A percentile compares a stretch with the other conserved stretches of the same genome.
phyloP scores from a whole-genome alignment of 306 rosid genomes.

The Vicia villosa region DNA sequence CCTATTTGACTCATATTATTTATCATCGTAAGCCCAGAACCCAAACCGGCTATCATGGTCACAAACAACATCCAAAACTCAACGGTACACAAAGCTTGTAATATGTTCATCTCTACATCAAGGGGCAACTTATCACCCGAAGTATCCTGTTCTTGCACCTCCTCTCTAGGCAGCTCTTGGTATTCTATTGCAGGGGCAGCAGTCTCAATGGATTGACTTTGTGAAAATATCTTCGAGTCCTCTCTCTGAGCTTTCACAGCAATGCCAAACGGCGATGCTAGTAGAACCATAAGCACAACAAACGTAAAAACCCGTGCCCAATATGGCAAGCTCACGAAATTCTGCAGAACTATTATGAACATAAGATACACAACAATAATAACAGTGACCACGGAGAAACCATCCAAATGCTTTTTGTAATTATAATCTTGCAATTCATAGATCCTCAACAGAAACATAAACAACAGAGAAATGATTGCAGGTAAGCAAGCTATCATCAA shows the following conservation, averaged over 20 bases:
- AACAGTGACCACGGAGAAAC: constrained; percentile 58
- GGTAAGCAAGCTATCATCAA: constrained; percentile 79
- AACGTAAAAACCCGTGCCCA: constrained; percentile 49
- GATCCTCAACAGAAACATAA: constrained; percentile 73
- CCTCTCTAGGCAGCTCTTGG: constrained; percentile 52
- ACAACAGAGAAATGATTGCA: constrained; percentile 45
- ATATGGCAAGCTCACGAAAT: constrained; percentile 48
- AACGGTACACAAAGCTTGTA: constrained; percentile 61
- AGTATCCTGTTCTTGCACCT: constrained; percentile 29
- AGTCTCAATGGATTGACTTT: constrained; percentile 24
- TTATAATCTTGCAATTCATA: constrained; percentile 42
- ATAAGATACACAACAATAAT: constrained; percentile 67
- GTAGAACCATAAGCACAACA: constrained; percentile 54
- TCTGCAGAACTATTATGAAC: constrained; percentile 57
- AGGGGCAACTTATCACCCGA: constrained; percentile 32
- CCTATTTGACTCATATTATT: constrained; percentile 93
- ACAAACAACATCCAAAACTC: constrained; percentile 82
- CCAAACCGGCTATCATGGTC: constrained; percentile 82
- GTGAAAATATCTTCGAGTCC: constrained; percentile 31
- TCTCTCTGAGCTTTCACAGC: constrained; percentile 60
- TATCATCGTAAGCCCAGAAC: constrained; percentile 73
- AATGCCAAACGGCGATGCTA: constrained; percentile 66
- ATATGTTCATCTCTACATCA: constrained; percentile 52
- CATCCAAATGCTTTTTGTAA: constrained; percentile 68
- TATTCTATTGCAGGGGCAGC: constrained; percentile 40